Percentiles rank a stretch among this genome's conserved stretches.
These are phyloP conservation scores for Vitis amurensis DNA, from an alignment of 164 flowering plant species.

Conservation along the genomic window DNA sequence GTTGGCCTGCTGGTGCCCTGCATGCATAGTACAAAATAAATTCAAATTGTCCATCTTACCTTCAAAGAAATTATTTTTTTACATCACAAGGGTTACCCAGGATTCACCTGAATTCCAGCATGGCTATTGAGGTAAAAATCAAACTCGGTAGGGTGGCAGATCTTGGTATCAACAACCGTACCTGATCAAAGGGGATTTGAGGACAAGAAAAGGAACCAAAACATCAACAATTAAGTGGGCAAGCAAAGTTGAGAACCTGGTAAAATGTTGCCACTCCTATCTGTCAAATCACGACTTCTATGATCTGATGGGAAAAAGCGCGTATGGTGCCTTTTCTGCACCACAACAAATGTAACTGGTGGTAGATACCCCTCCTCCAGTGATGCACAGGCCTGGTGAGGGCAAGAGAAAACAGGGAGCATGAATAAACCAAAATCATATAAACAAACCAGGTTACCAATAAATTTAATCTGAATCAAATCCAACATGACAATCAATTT, in stretches of 20 bases:
- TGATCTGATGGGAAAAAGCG: slow-evolving; percentile 67
- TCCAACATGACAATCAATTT: too few relatives aligned
- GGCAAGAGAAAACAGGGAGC: background rate
- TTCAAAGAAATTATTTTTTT: background rate
- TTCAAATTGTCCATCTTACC: background rate
- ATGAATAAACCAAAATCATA: too few relatives aligned
- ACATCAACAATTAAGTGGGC: background rate
- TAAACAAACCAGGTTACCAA: background rate
- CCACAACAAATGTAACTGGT: slow-evolving; percentile 77
- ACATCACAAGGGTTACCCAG: background rate
- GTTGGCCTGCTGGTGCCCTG: slow-evolving; percentile 86
- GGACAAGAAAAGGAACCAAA: background rate
- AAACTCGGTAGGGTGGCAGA: slow-evolving; percentile 86
- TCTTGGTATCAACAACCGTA: slow-evolving; percentile 80
- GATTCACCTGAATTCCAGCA: slow-evolving; percentile 83
- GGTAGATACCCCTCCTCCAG: slow-evolving; percentile 68
- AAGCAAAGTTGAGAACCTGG: slow-evolving; percentile 49
- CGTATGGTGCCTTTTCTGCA: slow-evolving; percentile 88
- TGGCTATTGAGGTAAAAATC: slow-evolving; percentile 95
- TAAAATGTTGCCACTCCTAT: slow-evolving; percentile 77
- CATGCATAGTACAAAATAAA: background rate
- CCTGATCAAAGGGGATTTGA: slow-evolving; percentile 36
- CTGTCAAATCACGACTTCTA: slow-evolving; percentile 29
- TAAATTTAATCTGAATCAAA: too few relatives aligned
- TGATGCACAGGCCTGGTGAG: slow-evolving; percentile 68